Percentiles rank a stretch among this genome's conserved stretches.
These are phyloP conservation scores for Lactifluus pinguis DNA, from an alignment of 768 basidiomycete species.

Conservation along the genomic window DNA sequence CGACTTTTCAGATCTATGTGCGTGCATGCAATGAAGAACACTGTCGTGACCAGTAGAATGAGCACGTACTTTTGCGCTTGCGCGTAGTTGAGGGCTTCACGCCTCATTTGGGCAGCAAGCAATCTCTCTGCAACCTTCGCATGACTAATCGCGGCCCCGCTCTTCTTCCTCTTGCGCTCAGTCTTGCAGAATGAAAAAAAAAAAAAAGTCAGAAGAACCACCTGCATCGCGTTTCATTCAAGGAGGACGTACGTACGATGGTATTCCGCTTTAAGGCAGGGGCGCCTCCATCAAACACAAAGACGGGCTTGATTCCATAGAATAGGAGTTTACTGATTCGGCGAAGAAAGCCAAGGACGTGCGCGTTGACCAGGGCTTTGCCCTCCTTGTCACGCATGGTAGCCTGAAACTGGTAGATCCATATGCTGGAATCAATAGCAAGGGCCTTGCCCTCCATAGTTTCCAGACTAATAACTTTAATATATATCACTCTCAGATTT, in stretches of 20 bases:
- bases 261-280: constrained; percentile 84
- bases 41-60: background rate
- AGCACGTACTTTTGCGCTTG: constrained; percentile 34
- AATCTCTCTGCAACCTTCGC: constrained; percentile 83
- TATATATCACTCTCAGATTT: background rate
- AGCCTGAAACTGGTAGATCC: constrained; percentile 99
- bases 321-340: constrained; percentile 92
- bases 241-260: constrained; percentile 46
- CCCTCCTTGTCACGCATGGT: constrained; percentile 99
- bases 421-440: constrained; percentile 98
- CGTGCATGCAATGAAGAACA: background rate
- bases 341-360: constrained; percentile 83
- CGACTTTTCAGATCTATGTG: constrained; percentile 7
- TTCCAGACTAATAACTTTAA: constrained; percentile 47
- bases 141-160: constrained; percentile 80
- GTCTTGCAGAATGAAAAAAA: constrained; percentile 38
- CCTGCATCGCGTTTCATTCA: background rate
- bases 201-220: too few species aligned
- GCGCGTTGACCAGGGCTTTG: constrained; percentile 81
- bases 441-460: constrained; percentile 90
- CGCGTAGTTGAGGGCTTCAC: constrained; percentile 71
- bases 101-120: constrained; percentile 86
- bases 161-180: constrained; percentile 85
- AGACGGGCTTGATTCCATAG: constrained; percentile 97
- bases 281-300: constrained; percentile 97